Conservation (phyloP, 352 stramenopile species). For the Phytophthora hybrid region DNA sequence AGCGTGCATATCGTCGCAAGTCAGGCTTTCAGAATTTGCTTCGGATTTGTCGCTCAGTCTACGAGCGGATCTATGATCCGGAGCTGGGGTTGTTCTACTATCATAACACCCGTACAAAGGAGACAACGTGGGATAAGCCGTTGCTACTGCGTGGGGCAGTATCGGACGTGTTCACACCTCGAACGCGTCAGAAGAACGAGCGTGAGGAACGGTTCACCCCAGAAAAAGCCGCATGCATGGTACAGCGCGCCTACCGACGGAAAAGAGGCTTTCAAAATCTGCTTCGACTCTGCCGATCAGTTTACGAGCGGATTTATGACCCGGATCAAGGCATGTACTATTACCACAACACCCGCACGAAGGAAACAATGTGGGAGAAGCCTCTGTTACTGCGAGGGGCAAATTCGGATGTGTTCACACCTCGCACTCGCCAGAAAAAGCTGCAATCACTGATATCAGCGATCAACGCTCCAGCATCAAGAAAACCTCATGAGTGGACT, state of each 20-base stretch:
- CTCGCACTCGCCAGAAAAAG: slow-evolving; percentile 56
- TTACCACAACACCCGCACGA: slow-evolving; percentile 84
- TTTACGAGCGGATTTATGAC: slow-evolving; percentile 83
- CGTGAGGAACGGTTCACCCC: slow-evolving; percentile 30
- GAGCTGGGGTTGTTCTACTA: slow-evolving; percentile 66
- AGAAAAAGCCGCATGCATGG: slow-evolving; percentile 55
- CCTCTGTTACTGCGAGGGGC: slow-evolving; percentile 53
- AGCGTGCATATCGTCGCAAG: slow-evolving; percentile 59
- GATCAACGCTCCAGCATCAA: slow-evolving; percentile 11
- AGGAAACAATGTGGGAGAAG: slow-evolving; percentile 75
- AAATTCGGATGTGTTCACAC: slow-evolving; percentile 57
- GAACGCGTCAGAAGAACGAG: slow-evolving; percentile 51
- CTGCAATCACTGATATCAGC: slow-evolving; percentile 33
- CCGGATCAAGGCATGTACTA: slow-evolving; percentile 59
- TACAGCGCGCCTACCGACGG: slow-evolving; percentile 65
- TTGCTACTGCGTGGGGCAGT: slow-evolving; percentile 46
- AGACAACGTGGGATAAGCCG: slow-evolving; percentile 77
- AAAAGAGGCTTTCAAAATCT: slow-evolving; percentile 57
- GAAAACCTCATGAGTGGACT: slow-evolving; percentile 45
- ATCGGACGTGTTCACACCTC: slow-evolving; percentile 61
- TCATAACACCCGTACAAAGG: slow-evolving; percentile 79
- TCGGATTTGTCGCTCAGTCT: slow-evolving; percentile 57
- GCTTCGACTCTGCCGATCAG: slow-evolving; percentile 49
- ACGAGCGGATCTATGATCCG: slow-evolving; percentile 78
- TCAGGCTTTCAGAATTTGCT: slow-evolving; percentile 57